Conservation (phyloP, 2,329 filamentous ascomycete genomes). For the Colletotrichum tanaceti region DNA sequence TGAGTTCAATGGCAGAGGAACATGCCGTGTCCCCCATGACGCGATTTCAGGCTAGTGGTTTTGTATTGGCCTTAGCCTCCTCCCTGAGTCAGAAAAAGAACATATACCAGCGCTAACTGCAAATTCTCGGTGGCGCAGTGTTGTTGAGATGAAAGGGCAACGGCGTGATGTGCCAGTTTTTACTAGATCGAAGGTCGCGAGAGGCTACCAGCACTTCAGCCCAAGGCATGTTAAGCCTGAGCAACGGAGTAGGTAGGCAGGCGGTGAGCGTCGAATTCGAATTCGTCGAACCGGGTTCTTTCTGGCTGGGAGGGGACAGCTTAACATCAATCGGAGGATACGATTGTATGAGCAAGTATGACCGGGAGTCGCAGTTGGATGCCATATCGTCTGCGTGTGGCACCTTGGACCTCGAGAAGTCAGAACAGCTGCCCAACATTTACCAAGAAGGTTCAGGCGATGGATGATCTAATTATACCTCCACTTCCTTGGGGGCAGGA, state of each 20-base stretch:
- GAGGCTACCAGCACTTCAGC: background rate
- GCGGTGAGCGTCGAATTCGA: background rate
- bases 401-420: conserved; percentile 1
- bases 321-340: conserved; percentile 1
- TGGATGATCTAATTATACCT: conserved; percentile 7
- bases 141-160: conserved; percentile 21
- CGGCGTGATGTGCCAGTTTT: conserved; percentile 18
- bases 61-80: conserved; percentile 21
- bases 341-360: conserved; percentile 15
- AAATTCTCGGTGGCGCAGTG: conserved; percentile 12
- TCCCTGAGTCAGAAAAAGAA: conserved; percentile 26
- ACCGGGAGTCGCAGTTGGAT: conserved; percentile 33
- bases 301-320: background rate
- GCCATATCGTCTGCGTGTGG: conserved; percentile 24
- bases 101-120: conserved; percentile 9
- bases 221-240: background rate
- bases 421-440: conserved; percentile 2
- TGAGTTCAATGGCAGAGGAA: conserved; percentile 6
- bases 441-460: conserved; percentile 20
- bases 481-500: conserved; percentile 19
- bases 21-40: conserved; percentile 9
- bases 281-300: background rate
- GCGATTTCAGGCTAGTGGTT: conserved; percentile 28
- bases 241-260: too few relatives aligned
- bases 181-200: conserved; percentile 30